These are phyloP conservation scores for Pinus albicaulis DNA, from an alignment of 75 land plant species.

Conservation along the genomic window DNA sequence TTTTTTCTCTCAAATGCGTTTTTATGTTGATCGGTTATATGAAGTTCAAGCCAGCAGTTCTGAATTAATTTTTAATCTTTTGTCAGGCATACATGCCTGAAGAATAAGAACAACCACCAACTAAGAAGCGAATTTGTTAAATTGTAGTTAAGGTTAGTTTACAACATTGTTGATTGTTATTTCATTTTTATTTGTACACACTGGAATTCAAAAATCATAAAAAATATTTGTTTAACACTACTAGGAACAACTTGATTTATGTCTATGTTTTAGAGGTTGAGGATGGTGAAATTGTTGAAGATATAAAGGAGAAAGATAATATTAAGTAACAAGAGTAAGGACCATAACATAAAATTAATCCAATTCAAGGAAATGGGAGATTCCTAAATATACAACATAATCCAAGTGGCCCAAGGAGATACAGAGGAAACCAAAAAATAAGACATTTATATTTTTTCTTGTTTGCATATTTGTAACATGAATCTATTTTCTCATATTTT, in stretches of 20 bases:
- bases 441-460: not conserved
- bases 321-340: conserved; percentile 8
- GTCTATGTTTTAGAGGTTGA: not conserved
- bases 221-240: not conserved
- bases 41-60: not conserved
- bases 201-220: not conserved
- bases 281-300: not conserved
- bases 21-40: not conserved
- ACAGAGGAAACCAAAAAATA: not conserved
- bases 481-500: not conserved
- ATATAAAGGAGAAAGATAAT: conserved; percentile 6
- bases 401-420: not conserved
- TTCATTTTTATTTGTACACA: not conserved
- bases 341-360: not conserved
- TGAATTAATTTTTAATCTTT: conserved; percentile 1
- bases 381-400: not conserved
- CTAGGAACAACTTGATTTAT: not conserved
- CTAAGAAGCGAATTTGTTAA: conserved; percentile 70
- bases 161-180: not conserved
- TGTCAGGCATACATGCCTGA: conserved; percentile 49
- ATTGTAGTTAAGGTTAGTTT: conserved; percentile 79
- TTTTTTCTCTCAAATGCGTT: not conserved
- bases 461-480: not conserved
- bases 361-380: conserved; percentile 2
- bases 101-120: conserved; percentile 72